phyloP scores from a whole-genome alignment of 768 basidiomycete species.

The Serpula lacrymans region DNA sequence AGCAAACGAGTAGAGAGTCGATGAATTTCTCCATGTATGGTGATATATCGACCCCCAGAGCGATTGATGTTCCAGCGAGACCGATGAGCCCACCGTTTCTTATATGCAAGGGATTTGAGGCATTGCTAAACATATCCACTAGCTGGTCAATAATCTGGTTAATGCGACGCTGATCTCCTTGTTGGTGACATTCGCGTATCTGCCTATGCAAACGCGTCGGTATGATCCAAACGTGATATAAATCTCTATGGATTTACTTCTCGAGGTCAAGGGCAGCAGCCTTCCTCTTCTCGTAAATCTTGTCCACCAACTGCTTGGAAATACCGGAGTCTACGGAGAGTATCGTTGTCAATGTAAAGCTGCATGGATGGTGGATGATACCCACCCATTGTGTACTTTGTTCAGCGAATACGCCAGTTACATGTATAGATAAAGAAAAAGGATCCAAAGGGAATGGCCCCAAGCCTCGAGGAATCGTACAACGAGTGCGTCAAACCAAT shows the following conservation, averaged over 20 bases:
- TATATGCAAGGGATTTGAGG: slow-evolving; percentile 79
- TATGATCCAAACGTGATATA: slow-evolving; percentile 1
- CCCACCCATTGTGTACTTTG: no score
- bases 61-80: slow-evolving; percentile 95
- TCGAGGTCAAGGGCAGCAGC: slow-evolving; percentile 93
- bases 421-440: no score
- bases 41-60: slow-evolving; percentile 87
- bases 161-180: slow-evolving; percentile 79
- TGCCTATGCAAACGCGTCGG: slow-evolving; percentile 45
- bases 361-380: no score
- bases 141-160: slow-evolving; percentile 89
- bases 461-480: no score
- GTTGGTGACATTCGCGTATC: slow-evolving; percentile 81
- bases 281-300: slow-evolving; percentile 96
- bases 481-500: no score
- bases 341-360: no score
- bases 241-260: slow-evolving; percentile 53
- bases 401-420: no score
- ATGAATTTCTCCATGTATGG: slow-evolving; percentile 95
- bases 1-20: slow-evolving; percentile 83
- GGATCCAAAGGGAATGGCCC: no score
- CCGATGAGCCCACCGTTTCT: slow-evolving; percentile 96
- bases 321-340: slow-evolving; percentile 67
- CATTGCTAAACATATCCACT: slow-evolving; percentile 88
- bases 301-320: slow-evolving; percentile 81